phyloP scores from a whole-genome alignment of 2,329 filamentous ascomycete species.

The Penicillium sp. region DNA sequence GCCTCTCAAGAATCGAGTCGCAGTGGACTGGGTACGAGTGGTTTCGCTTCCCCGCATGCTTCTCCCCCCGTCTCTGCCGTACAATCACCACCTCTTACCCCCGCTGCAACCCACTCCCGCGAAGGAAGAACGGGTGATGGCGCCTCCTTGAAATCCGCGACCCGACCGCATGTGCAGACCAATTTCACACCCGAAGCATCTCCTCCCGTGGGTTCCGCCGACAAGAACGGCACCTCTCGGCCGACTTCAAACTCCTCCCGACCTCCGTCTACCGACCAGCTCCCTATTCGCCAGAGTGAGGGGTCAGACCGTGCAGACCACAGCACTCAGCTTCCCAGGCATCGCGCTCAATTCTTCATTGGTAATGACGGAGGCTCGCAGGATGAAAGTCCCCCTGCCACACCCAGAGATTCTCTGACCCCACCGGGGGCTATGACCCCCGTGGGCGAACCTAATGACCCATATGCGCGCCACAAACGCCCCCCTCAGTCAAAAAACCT shows the following conservation, averaged over 20 bases:
- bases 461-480: constrained; percentile 80
- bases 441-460: constrained; percentile 76
- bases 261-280: constrained; percentile 43
- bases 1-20: constrained; percentile 61
- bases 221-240: constrained; percentile 32
- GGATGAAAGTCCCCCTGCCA: constrained; percentile 65
- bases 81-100: constrained; percentile 87
- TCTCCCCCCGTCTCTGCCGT: constrained; percentile 70
- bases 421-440: constrained; percentile 77
- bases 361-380: constrained; percentile 59
- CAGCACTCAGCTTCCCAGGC: constrained; percentile 49
- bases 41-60: constrained; percentile 65
- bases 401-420: constrained; percentile 50
- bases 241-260: constrained; percentile 41
- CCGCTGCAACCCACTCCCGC: constrained; percentile 69
- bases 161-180: constrained; percentile 32
- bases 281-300: constrained; percentile 45
- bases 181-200: constrained; percentile 58
- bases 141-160: constrained; percentile 33
- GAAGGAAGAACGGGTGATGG: constrained; percentile 47
- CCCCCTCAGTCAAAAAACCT: constrained; percentile 67
- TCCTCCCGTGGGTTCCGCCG: constrained; percentile 47
- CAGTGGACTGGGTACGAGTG: constrained; percentile 61
- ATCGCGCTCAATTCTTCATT: constrained; percentile 57
- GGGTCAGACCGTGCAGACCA: constrained; percentile 45